Base-by-base conservation (phyloP, 2,329 filamentous ascomycete genomes). In the Xylariomycetidae sp. region DNA sequence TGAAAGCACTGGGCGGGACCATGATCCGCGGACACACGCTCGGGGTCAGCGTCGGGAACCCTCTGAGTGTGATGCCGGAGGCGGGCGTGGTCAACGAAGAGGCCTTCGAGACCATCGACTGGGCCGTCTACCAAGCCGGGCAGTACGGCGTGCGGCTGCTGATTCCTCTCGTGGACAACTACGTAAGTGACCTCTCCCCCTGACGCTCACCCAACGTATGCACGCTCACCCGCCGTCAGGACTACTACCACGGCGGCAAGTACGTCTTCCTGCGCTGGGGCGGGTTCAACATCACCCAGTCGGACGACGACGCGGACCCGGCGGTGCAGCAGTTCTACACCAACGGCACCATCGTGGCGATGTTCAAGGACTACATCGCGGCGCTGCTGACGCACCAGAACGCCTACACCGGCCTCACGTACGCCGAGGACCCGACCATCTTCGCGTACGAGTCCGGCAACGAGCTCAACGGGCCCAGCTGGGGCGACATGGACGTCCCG, bases 181-280 rank as follows among this genome's bases (percentile, higher is more conserved):
- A 63, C 40, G 62, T 62, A 22, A 40, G 52, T 37, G 12, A 9
- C n/a, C n/a, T 9, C n/a, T n/a, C n/a, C n/a, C 19, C 17, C n/a
- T 22, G 15, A 19, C 15, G 16, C 5, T 12, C 1, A 12, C n/a
- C 22, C 5, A 8, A 16, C 7, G 6, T 7, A 19, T 10, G 5
- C 12, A 14, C 33, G 22, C 46, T 50, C 14, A 49, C 35, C n/a
- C 2, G 15, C 29, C 6, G n/a, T 20, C 33, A 63, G 55, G 61
- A 70, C 44, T 70, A 69, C 42, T 70, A 69, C 47, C 67, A 70
- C 39, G 66, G 67, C 15, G 67, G 67, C 6, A 69, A 68, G 47
- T 70, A 64, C 51, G 56, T 57, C 42, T 71, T 68, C 47, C 52
- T 70, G 19, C 61, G 67, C 16, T 70, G 60, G 59, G 53, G 53